Percentiles rank a stretch among this genome's conserved stretches.
Conservation (phyloP, 805 yeast species). For the Yarrowia sp. region DNA sequence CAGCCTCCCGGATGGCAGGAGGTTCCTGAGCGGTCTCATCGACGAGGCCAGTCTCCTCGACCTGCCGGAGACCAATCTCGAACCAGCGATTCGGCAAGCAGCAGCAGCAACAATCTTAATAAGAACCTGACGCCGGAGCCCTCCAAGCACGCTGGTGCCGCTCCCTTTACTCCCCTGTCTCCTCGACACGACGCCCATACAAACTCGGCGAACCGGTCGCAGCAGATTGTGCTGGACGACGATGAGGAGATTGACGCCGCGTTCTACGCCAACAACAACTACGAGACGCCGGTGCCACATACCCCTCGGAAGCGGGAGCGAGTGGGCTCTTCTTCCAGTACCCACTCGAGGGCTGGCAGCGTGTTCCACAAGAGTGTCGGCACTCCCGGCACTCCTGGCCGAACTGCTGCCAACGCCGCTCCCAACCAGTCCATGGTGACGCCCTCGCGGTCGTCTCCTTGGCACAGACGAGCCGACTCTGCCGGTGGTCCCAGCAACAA, state of each 20-base stretch:
- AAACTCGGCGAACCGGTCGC: constrained; percentile 22
- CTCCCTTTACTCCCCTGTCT: constrained; percentile 10
- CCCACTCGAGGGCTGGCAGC: background rate
- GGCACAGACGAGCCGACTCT: constrained; percentile 10
- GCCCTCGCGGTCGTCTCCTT: constrained; percentile 8
- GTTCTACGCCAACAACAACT: constrained; percentile 14
- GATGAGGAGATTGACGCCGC: constrained; percentile 20
- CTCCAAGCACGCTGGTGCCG: background rate
- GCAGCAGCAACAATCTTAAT: background rate
- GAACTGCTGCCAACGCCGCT: background rate
- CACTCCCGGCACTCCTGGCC: constrained; percentile 3
- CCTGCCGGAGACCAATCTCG: background rate
- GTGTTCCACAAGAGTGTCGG: constrained; percentile 9
- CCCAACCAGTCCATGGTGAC: background rate
- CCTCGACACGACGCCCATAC: constrained; percentile 17
- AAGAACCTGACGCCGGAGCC: constrained; percentile 14
- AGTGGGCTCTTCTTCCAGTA: background rate
- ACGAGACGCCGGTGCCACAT: constrained; percentile 3
- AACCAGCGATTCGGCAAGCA: background rate
- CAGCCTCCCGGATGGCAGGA: background rate
- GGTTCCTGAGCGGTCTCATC: constrained; percentile 21
- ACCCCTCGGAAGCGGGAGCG: constrained; percentile 20
- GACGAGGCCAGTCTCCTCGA: constrained; percentile 18
- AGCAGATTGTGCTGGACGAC: constrained; percentile 22
- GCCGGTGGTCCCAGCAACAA: background rate